Evolutionary conservation across 1,284 basidiomycete species (phyloP).

Genomic region (Ganoderma lucidum): DNA sequence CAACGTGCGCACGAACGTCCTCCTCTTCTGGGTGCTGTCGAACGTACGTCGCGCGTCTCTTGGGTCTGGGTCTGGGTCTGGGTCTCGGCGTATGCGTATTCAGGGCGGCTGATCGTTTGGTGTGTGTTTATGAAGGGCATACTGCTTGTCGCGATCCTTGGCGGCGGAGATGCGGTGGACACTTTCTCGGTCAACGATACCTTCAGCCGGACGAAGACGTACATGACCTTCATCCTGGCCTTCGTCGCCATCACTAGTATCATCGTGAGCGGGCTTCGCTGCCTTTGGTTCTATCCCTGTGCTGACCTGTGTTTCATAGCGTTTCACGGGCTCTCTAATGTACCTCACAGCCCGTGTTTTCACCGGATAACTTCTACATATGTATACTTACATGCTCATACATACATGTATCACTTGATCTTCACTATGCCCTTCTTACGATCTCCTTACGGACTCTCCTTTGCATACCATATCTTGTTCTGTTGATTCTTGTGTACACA

Average conservation of each 20-base stretch:
- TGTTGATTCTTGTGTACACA: slow-evolving; percentile 7
- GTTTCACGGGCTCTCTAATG: slow-evolving; percentile 69
- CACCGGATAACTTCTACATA: slow-evolving; percentile 50
- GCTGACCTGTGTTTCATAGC: slow-evolving; percentile 41
- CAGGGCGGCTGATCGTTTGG: background rate
- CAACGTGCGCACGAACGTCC: slow-evolving; percentile 89
- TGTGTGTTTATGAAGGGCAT: slow-evolving; percentile 58
- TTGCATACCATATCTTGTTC: background rate
- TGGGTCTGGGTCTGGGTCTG: too few relatives aligned
- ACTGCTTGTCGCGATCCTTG: slow-evolving; percentile 78
- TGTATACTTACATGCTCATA: slow-evolving; percentile 14
- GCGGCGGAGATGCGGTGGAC: slow-evolving; percentile 64
- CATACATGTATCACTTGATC: slow-evolving; percentile 13
- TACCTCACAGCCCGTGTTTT: slow-evolving; percentile 71
- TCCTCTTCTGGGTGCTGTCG: slow-evolving; percentile 86
- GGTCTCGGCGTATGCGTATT: background rate
- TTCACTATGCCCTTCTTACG: slow-evolving; percentile 13
- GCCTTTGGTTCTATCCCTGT: background rate
- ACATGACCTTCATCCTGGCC: slow-evolving; percentile 81
- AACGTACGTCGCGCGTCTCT: slow-evolving; percentile 62
- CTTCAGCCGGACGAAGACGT: slow-evolving; percentile 71
- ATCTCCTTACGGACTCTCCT: too few relatives aligned
- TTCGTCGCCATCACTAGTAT: slow-evolving; percentile 82
- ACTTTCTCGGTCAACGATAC: slow-evolving; percentile 68
- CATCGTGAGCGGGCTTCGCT: slow-evolving; percentile 50